A percentile compares a stretch with the other conserved stretches of the same genome.
These are phyloP conservation scores for Globisporangium middletonii DNA, from an alignment of 352 stramenopile genomes.

Conservation along the genomic window DNA sequence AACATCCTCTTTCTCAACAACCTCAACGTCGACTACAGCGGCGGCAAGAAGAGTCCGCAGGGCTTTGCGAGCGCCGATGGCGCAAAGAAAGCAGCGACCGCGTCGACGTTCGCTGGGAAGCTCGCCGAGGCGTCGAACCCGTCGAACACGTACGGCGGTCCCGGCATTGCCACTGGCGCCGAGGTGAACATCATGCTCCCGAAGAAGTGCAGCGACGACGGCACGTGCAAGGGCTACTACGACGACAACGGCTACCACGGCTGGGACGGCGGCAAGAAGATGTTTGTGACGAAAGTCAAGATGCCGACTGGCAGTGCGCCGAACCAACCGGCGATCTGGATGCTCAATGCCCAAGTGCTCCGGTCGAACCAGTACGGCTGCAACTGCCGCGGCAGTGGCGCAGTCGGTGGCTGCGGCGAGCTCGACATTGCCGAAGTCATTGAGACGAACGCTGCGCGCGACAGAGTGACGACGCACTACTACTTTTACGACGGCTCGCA, in stretches of 20 bases:
- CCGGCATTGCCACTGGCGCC: conserved; percentile 51
- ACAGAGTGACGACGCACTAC: conserved; percentile 68
- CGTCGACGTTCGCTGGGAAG: conserved; percentile 36
- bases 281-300: conserved; percentile 70
- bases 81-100: conserved; percentile 17
- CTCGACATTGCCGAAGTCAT: conserved; percentile 72
- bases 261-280: conserved; percentile 68
- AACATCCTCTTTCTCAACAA: conserved; percentile 71
- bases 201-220: conserved; percentile 38
- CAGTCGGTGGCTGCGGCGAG: conserved; percentile 56
- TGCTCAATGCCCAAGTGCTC: conserved; percentile 67
- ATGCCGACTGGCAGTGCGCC: conserved; percentile 37
- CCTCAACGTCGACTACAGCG: conserved; percentile 48
- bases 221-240: conserved; percentile 61
- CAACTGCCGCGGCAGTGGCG: conserved; percentile 59
- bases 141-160: conserved; percentile 29
- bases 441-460: conserved; percentile 41
- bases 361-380: conserved; percentile 64
- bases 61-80: conserved; percentile 33
- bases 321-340: conserved; percentile 67
- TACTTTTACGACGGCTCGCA: conserved; percentile 62
- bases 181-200: conserved; percentile 75
- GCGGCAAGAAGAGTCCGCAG: conserved; percentile 36
- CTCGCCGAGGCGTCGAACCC: conserved; percentile 47
- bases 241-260: conserved; percentile 60